These are phyloP conservation scores for Fusarium camptoceras DNA, from an alignment of 2,329 filamentous ascomycete genomes.

Conservation along the genomic window DNA sequence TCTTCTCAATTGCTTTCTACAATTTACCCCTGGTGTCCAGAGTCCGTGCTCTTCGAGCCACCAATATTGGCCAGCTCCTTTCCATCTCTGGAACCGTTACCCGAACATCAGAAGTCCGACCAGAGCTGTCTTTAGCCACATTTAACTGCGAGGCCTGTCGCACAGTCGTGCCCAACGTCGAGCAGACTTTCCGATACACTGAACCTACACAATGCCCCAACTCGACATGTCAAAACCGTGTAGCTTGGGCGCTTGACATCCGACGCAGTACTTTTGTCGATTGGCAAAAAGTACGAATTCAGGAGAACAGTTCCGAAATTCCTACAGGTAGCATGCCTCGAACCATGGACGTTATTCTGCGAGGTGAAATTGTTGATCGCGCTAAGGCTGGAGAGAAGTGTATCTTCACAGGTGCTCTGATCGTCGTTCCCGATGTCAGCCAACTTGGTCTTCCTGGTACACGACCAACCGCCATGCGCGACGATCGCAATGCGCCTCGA, in stretches of 20 bases:
- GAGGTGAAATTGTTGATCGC: constrained; percentile 96
- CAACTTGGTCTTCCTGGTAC: constrained; percentile 91
- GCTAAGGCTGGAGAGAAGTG: constrained; percentile 98
- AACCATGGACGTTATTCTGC: constrained; percentile 95
- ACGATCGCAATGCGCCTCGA: constrained; percentile 78
- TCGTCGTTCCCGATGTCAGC: constrained; percentile 96
- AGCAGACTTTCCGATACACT: constrained; percentile 97
- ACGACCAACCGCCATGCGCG: constrained; percentile 83
- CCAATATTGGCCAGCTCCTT: constrained; percentile 90
- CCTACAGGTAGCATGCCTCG: constrained; percentile 98
- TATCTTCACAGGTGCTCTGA: constrained; percentile 95
- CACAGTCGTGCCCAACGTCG: constrained; percentile 86
- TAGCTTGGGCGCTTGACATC: constrained; percentile 97
- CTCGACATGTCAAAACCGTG: constrained; percentile 83
- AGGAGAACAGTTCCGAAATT: constrained; percentile 98
- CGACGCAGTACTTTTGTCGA: constrained; percentile 97
- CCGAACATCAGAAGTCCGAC: constrained; percentile 94
- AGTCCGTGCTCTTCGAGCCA: constrained; percentile 85
- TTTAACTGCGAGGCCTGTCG: constrained; percentile 93
- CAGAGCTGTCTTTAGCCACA: constrained; percentile 90
- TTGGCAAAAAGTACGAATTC: constrained; percentile 98
- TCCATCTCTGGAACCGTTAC: constrained; percentile 98
- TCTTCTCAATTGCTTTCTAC: constrained; percentile 94
- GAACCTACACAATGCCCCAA: constrained; percentile 98
- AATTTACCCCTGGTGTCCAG: constrained; percentile 89